These are phyloP conservation scores for Trebouxia sp. DNA, from an alignment of 139 green algal species.

Conservation along the genomic window DNA sequence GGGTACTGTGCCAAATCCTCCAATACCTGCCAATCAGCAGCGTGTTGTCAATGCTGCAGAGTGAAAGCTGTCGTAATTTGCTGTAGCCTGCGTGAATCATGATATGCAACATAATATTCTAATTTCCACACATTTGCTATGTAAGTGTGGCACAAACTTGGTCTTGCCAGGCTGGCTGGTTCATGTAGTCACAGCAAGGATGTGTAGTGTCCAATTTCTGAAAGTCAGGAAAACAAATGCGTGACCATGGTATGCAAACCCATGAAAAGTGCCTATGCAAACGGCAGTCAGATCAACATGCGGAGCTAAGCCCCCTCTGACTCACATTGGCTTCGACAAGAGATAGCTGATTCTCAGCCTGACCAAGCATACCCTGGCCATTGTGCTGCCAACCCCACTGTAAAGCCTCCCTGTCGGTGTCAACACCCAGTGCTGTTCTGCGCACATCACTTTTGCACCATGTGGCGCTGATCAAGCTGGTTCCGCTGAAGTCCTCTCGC, in stretches of 20 bases:
- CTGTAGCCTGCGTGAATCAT: not conserved
- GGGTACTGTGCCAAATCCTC: not conserved
- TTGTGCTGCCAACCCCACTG: slow-evolving; percentile 46
- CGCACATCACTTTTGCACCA: slow-evolving; percentile 35
- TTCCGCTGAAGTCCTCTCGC: slow-evolving; percentile 41
- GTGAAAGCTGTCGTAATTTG: no score
- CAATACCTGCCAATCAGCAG: not conserved
- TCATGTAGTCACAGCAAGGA: not conserved
- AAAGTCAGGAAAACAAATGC: not conserved
- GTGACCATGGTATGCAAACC: not conserved
- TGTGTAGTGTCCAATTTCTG: not conserved
- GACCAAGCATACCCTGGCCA: slow-evolving; percentile 3
- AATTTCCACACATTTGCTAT: no score
- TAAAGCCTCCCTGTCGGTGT: slow-evolving; percentile 38
- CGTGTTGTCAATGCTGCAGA: no score
- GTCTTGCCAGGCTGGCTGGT: not conserved
- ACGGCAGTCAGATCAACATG: no score
- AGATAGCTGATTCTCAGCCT: slow-evolving; percentile 5
- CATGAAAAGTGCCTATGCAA: no score
- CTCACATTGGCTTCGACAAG: slow-evolving; percentile 35
- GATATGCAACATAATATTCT: no score
- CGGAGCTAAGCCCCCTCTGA: no score
- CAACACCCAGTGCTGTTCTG: slow-evolving; percentile 29
- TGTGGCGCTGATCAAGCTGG: slow-evolving; percentile 19
- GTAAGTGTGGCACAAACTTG: not conserved